phyloP scores from a whole-genome alignment of 2,329 filamentous ascomycete genomes.

The Cladosporium sp. region DNA sequence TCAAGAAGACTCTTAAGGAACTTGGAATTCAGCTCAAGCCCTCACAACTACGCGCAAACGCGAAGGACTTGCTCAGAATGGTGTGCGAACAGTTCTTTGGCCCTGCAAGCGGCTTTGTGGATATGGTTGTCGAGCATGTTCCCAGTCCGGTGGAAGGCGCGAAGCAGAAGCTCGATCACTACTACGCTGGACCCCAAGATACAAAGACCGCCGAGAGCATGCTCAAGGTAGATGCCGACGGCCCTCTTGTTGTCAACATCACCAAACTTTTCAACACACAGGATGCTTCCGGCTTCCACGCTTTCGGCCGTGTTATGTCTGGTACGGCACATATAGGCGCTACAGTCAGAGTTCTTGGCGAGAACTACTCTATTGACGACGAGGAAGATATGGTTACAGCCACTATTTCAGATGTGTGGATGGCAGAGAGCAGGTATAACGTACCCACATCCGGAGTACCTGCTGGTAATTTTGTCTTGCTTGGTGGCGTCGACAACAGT shows the following conservation, averaged over 20 bases:
- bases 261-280: conserved; percentile 88
- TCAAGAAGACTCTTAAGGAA: conserved; percentile 71
- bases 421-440: conserved; percentile 89
- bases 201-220: conserved; percentile 76
- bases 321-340: conserved; percentile 78
- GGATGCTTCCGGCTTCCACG: conserved; percentile 86
- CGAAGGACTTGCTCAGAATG: conserved; percentile 78
- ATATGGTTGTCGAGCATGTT: conserved; percentile 87
- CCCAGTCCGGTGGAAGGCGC: conserved; percentile 81
- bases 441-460: conserved; percentile 87
- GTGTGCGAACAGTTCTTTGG: conserved; percentile 97
- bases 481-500: conserved; percentile 91
- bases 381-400: conserved; percentile 94
- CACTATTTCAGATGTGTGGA: conserved; percentile 79
- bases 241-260: conserved; percentile 83
- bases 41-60: conserved; percentile 84
- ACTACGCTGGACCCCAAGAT: conserved; percentile 88
- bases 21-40: conserved; percentile 86
- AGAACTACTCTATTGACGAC: conserved; percentile 93
- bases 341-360: conserved; percentile 85
- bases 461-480: conserved; percentile 87
- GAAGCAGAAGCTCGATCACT: conserved; percentile 69
- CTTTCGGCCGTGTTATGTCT: conserved; percentile 87
- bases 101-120: conserved; percentile 80
- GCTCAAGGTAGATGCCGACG: conserved; percentile 77